Conservation (phyloP, 495 filamentous ascomycete genomes). For the Xylaria flabelliformis region DNA sequence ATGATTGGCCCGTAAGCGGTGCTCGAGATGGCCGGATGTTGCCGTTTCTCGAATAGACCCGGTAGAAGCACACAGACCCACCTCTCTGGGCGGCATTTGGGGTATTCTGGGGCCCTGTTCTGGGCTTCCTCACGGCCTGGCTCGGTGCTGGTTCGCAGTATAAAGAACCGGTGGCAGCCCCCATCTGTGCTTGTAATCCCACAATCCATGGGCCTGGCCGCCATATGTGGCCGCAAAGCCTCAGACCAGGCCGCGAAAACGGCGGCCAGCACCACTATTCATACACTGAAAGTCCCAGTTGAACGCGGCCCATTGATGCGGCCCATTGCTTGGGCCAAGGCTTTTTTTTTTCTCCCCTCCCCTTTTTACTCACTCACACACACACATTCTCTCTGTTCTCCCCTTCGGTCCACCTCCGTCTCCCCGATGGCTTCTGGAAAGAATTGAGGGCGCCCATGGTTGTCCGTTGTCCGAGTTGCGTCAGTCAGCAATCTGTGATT, state of each 20-base stretch:
- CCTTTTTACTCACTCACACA: not conserved
- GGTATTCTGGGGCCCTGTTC: not conserved
- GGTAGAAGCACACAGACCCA: slow-evolving; percentile 11
- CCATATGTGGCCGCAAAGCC: slow-evolving; percentile 39
- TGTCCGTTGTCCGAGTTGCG: slow-evolving; percentile 25
- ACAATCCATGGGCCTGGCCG: slow-evolving; percentile 30
- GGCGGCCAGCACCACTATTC: slow-evolving; percentile 36
- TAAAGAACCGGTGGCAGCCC: slow-evolving; percentile 38
- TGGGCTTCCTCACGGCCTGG: not conserved
- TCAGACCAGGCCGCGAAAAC: slow-evolving; percentile 38
- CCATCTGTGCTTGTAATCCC: slow-evolving; percentile 2
- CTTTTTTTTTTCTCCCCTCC: slow-evolving; percentile 28
- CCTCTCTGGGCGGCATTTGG: not conserved
- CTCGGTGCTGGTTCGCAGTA: slow-evolving; percentile 22
- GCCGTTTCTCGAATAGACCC: slow-evolving; percentile 17
- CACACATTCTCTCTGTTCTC: slow-evolving; percentile 5
- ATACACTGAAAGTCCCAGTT: slow-evolving; percentile 9
- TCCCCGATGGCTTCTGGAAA: slow-evolving; percentile 31
- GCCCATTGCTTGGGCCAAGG: slow-evolving; percentile 32
- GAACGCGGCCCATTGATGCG: slow-evolving; percentile 34
- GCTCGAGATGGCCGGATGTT: not conserved
- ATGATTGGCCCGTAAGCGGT: slow-evolving; percentile 34
- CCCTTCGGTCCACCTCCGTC: slow-evolving; percentile 2
- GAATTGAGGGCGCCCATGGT: slow-evolving; percentile 32
- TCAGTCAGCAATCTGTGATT: slow-evolving; percentile 28